Base-by-base conservation (phyloP, 495 filamentous ascomycete genomes). In the Penicillium salamii region DNA sequence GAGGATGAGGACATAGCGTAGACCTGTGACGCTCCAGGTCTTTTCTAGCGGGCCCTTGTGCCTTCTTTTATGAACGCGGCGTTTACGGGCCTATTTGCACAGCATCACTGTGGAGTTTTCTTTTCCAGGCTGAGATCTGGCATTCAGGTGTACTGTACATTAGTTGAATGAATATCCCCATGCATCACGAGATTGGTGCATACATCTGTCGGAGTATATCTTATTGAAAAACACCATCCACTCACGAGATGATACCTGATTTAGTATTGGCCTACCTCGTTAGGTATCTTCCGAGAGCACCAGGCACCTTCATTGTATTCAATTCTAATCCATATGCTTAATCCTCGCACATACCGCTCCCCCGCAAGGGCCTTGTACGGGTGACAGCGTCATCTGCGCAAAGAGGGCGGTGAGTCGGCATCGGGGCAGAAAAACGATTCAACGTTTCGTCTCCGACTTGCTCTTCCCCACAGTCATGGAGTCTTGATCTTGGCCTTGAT, bases 1-100 rank as follows among this genome's bases (percentile, higher is more conserved):
- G 81, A 89, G 54, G 85, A 90, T 45, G 86, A 90, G 35, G 73
- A 76, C 55, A 74, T 72, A 58, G 69, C 68, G 32, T 75, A 62
- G 55, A 46, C 49, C 51, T 56, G 34, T 49, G 55, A 68, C 57
- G 51, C 45, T 33, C 34, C 21, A 33, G 37, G 37, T 49, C 44
- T 45, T 38, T 50, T 39, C n/a, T 53, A 17, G 23, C 36, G 45
- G 36, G 37, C 37, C 45, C 24, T 43, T 43, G 38, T 36, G 28
- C 37, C 23, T 20, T 40, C 20, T 58, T 50, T 60, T 57, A 55
- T 35, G 38, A 53, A 42, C 54, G 53, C 35, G 60, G 60, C 60
- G 60, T 61, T 63, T 47, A 21, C 31, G 42, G 54, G 32, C 21
- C 36, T 51, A 45, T 54, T 53, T 65, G 58, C 62, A 61, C 61